Conservation (phyloP, 495 filamentous ascomycete genomes). For the Podospora comata region DNA sequence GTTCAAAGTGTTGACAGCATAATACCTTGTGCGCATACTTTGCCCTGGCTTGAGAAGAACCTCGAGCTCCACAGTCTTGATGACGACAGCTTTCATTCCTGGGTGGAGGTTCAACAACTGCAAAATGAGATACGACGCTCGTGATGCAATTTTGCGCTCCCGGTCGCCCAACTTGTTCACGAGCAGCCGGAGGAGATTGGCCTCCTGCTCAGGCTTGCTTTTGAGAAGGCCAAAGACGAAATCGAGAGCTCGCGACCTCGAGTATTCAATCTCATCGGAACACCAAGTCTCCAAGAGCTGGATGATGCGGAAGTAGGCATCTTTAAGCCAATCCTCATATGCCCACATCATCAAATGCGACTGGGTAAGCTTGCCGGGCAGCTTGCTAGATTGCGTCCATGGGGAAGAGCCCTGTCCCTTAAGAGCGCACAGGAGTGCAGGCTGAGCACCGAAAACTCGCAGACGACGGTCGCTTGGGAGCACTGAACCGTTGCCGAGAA, state of each 20-base stretch:
- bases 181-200: conserved; percentile 83
- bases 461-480: conserved; percentile 80
- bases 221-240: conserved; percentile 86
- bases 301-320: conserved; percentile 83
- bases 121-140: conserved; percentile 85
- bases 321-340: conserved; percentile 92
- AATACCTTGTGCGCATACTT: conserved; percentile 84
- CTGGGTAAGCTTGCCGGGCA: conserved; percentile 68
- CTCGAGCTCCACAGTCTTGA: conserved; percentile 79
- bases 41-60: conserved; percentile 84
- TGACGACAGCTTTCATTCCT: conserved; percentile 84
- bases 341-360: conserved; percentile 83
- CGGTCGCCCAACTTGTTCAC: conserved; percentile 96
- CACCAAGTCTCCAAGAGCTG: conserved; percentile 88
- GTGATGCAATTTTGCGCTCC: conserved; percentile 89
- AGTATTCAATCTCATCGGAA: conserved; percentile 89
- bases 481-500: conserved; percentile 82
- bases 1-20: conserved; percentile 92
- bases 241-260: conserved; percentile 76
- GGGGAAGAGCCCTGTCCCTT: conserved; percentile 49
- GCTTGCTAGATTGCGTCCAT: conserved; percentile 63
- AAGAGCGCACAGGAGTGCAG: conserved; percentile 66
- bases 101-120: conserved; percentile 86
- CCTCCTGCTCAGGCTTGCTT: conserved; percentile 96
- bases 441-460: conserved; percentile 73